Percentiles rank a stretch among this genome's conserved stretches.
Evolutionary conservation across 108 stramenopile genomes (phyloP).

Genomic region (Skeletonema menzelii): DNA sequence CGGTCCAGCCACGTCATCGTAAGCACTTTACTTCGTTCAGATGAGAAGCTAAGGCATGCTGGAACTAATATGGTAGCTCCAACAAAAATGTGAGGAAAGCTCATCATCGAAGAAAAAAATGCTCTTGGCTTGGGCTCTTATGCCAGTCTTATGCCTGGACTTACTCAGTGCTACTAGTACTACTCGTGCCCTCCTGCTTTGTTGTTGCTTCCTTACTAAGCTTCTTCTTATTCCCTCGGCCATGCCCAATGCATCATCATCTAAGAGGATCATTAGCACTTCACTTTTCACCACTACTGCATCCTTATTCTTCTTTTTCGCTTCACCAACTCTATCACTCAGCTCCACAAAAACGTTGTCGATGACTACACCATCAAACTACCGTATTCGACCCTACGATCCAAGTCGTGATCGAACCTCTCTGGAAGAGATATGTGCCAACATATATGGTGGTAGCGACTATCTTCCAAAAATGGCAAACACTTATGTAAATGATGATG

Average conservation of each 20-base stretch:
- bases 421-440: slow-evolving; percentile 42
- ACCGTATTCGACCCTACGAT: slow-evolving; percentile 37
- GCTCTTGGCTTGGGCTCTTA: too few species aligned
- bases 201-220: too few species aligned
- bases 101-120: background rate
- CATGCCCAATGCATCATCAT: background rate
- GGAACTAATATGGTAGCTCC: background rate
- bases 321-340: background rate
- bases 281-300: background rate
- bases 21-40: too few species aligned
- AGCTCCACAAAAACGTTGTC: background rate
- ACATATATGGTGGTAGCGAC: slow-evolving; percentile 31
- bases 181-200: too few species aligned
- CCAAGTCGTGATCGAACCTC: slow-evolving; percentile 26
- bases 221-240: background rate
- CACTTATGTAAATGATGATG: slow-evolving; percentile 23
- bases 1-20: too few species aligned
- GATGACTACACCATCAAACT: background rate
- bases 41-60: background rate
- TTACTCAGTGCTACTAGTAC: too few species aligned
- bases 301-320: background rate
- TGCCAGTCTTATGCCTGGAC: too few species aligned
- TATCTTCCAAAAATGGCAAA: slow-evolving; percentile 44
- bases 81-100: too few species aligned
- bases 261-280: background rate